Conservation (phyloP, 2,329 filamentous ascomycete genomes). For the Lithohypha guttulata region DNA sequence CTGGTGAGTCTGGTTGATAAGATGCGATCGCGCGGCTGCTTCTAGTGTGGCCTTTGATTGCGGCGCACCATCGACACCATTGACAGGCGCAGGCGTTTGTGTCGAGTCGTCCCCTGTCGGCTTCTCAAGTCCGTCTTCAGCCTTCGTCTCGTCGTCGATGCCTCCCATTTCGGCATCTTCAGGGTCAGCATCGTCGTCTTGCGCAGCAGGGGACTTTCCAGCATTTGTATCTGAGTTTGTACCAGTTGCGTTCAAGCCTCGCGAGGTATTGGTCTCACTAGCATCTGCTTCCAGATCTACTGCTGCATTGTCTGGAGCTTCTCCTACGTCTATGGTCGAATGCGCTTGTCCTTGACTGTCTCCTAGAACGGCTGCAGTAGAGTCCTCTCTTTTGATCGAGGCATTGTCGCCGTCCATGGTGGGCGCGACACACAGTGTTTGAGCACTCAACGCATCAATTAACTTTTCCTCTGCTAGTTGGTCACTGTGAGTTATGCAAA, state of each 20-base stretch:
- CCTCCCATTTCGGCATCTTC: conserved; percentile 78
- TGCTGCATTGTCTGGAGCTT: neutral
- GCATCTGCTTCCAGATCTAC: neutral
- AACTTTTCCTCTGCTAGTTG: no score
- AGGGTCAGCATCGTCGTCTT: conserved; percentile 46
- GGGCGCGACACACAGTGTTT: neutral
- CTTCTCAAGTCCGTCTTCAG: conserved; percentile 31
- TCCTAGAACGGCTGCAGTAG: conserved; percentile 1
- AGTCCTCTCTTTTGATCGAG: conserved; percentile 6
- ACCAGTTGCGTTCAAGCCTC: neutral
- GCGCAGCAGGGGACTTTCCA: conserved; percentile 51
- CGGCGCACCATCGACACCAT: conserved; percentile 45
- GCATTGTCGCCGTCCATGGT: conserved; percentile 4
- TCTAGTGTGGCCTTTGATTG: conserved; percentile 73
- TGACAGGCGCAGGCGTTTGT: conserved; percentile 28
- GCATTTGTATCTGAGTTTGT: conserved; percentile 58
- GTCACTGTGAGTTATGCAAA: no score
- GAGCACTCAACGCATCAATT: neutral
- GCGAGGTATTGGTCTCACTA: conserved; percentile 1
- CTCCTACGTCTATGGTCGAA: neutral
- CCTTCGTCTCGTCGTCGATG: conserved; percentile 36
- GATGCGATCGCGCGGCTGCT: conserved; percentile 77
- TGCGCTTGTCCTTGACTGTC: conserved; percentile 6
- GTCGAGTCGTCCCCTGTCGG: conserved; percentile 33
- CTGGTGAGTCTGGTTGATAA: conserved; percentile 85